These are phyloP conservation scores for Alternaria rosae DNA, from an alignment of 2,329 filamentous ascomycete genomes.

Conservation along the genomic window DNA sequence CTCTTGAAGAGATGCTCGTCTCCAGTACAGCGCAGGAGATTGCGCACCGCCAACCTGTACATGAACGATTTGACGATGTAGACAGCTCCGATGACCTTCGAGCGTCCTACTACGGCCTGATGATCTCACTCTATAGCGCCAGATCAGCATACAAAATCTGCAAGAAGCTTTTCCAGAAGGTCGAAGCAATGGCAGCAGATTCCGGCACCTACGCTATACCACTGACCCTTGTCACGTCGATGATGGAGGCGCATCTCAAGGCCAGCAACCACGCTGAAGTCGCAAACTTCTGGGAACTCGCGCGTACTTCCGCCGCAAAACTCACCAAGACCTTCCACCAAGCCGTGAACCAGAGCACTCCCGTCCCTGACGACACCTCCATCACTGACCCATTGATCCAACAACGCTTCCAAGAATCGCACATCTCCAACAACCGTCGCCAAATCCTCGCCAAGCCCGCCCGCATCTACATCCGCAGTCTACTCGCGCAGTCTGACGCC, in stretches of 20 bases:
- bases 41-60: slow-evolving; percentile 36
- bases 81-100: slow-evolving; percentile 54
- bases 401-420: slow-evolving; percentile 26
- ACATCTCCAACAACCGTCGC: slow-evolving; percentile 49
- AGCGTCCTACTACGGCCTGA: slow-evolving; percentile 61
- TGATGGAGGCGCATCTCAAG: slow-evolving; percentile 72
- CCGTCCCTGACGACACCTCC: slow-evolving; percentile 20
- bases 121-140: slow-evolving; percentile 64
- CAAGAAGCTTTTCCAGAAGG: slow-evolving; percentile 37
- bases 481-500: slow-evolving; percentile 56
- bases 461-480: slow-evolving; percentile 60
- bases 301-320: slow-evolving; percentile 62
- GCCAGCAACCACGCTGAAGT: slow-evolving; percentile 68
- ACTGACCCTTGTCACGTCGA: slow-evolving; percentile 55
- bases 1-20: slow-evolving; percentile 37
- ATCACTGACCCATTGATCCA: slow-evolving; percentile 31
- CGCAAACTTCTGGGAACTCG: slow-evolving; percentile 70
- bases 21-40: slow-evolving; percentile 38
- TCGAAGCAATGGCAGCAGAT: slow-evolving; percentile 23
- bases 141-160: slow-evolving; percentile 54
- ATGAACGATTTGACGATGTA: slow-evolving; percentile 28
- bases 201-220: slow-evolving; percentile 28
- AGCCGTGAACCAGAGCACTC: slow-evolving; percentile 44
- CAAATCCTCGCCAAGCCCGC: slow-evolving; percentile 60
- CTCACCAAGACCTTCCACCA: slow-evolving; percentile 43